These are phyloP conservation scores for Phytophthora vignae DNA, from an alignment of 352 stramenopile genomes.

Conservation along the genomic window DNA sequence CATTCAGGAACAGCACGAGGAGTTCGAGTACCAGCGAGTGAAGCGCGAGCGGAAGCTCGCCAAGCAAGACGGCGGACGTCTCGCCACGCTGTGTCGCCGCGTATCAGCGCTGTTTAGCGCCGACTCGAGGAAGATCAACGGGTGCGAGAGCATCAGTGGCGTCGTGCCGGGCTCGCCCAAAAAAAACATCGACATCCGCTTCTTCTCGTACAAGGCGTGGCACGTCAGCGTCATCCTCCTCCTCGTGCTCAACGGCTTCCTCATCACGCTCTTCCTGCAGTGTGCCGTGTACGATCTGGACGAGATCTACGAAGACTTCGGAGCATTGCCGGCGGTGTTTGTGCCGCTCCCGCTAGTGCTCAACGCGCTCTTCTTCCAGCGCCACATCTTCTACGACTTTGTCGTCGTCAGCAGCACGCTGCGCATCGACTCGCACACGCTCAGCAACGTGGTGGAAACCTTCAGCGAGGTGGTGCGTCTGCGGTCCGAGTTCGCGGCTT, in stretches of 20 bases:
- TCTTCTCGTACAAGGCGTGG: constrained; percentile 71
- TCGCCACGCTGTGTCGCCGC: background rate
- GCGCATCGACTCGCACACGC: constrained; percentile 54
- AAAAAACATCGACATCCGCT: constrained; percentile 42
- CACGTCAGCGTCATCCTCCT: constrained; percentile 67
- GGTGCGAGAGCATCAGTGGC: constrained; percentile 9
- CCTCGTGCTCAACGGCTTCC: constrained; percentile 72
- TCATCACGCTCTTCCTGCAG: constrained; percentile 63
- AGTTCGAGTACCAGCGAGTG: constrained; percentile 28
- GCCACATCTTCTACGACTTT: constrained; percentile 66
- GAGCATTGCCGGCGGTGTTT: constrained; percentile 30
- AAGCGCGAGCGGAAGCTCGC: constrained; percentile 15
- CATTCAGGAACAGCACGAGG: constrained; percentile 34
- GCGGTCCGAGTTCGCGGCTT: constrained; percentile 54
- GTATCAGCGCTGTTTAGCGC: background rate
- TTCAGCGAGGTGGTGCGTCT: constrained; percentile 63
- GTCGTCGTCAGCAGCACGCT: constrained; percentile 61
- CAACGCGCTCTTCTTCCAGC: constrained; percentile 64
- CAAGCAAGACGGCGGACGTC: constrained; percentile 1
- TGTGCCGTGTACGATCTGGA: constrained; percentile 60
- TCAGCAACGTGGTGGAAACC: constrained; percentile 65
- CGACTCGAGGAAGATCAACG: background rate
- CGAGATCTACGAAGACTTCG: constrained; percentile 43
- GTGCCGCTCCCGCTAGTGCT: constrained; percentile 49
- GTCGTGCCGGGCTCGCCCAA: constrained; percentile 19